A percentile compares a stretch with the other conserved stretches of the same genome.
Conservation (phyloP, 1,284 basidiomycete species). For the Sanghuangporus sanghuang region DNA sequence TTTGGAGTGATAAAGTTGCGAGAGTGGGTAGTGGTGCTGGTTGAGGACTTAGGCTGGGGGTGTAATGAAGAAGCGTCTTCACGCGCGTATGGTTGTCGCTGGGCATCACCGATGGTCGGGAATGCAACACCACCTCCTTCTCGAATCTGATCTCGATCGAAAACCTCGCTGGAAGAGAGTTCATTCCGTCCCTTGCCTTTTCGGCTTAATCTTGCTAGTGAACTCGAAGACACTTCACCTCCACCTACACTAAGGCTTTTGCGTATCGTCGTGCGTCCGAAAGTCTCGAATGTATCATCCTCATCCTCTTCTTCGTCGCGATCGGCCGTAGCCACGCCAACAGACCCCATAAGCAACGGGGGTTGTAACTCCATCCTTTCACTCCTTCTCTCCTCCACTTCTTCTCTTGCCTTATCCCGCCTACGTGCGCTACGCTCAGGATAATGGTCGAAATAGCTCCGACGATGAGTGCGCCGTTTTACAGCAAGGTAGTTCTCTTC, state of each 20-base stretch:
- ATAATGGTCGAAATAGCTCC: constrained; percentile 17
- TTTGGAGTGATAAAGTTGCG: constrained; percentile 7
- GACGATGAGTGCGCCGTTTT: constrained; percentile 13
- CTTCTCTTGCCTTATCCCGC: neutral
- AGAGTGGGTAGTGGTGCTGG: neutral
- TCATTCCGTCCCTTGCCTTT: constrained; percentile 11
- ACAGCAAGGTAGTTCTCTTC: constrained; percentile 10
- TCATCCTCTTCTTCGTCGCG: neutral
- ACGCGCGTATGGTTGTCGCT: neutral
- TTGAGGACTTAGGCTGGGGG: neutral
- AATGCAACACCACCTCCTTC: constrained; percentile 10
- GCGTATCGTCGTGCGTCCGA: constrained; percentile 6
- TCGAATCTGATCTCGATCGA: neutral
- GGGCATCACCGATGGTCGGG: constrained; percentile 5
- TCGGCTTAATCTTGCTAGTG: neutral
- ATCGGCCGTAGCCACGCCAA: neutral
- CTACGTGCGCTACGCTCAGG: constrained; percentile 11
- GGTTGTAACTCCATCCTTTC: neutral
- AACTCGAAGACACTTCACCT: neutral
- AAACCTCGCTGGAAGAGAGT: neutral
- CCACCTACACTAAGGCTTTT: constrained; percentile 11
- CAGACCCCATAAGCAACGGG: constrained; percentile 1
- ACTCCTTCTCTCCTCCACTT: neutral
- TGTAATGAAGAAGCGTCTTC: neutral
- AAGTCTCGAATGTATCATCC: neutral